Evolutionary conservation across 495 filamentous ascomycete species (phyloP).

Genomic region (Penicillium manginii): DNA sequence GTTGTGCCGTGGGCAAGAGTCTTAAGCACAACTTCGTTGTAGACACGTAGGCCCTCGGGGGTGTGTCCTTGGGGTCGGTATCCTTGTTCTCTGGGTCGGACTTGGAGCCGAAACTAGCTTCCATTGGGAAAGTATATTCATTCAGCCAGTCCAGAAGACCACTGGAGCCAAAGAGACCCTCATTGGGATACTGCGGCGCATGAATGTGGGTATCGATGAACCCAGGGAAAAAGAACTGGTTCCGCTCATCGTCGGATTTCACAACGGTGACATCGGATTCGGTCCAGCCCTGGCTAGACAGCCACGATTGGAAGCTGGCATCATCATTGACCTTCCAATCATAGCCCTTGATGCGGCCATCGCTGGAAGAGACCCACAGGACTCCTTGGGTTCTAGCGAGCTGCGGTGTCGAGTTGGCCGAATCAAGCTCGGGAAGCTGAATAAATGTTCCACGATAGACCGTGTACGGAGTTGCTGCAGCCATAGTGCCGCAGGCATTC

Average conservation of each 20-base stretch:
- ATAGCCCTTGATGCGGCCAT: constrained; percentile 61
- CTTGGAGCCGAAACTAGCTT: constrained; percentile 62
- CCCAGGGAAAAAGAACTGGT: constrained; percentile 87
- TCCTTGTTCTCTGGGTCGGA: constrained; percentile 17
- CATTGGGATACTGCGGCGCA: constrained; percentile 90
- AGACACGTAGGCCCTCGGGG: constrained; percentile 61
- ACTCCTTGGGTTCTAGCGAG: constrained; percentile 55
- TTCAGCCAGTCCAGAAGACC: constrained; percentile 91
- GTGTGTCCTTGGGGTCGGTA: constrained; percentile 23
- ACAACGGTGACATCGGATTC: constrained; percentile 28
- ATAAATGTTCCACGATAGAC: constrained; percentile 55
- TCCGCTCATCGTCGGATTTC: constrained; percentile 37
- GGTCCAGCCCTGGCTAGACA: constrained; percentile 51
- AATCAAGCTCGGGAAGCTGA: constrained; percentile 37
- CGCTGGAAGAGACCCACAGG: constrained; percentile 63
- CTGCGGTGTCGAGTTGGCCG: constrained; percentile 22
- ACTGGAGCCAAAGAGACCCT: constrained; percentile 85
- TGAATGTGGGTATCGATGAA: constrained; percentile 96
- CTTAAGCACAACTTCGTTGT: constrained; percentile 72
- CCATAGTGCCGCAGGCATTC: constrained; percentile 18
- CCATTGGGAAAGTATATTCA: constrained; percentile 94
- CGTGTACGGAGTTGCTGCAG: constrained; percentile 26
- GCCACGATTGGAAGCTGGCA: constrained; percentile 42
- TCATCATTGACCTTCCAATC: constrained; percentile 40
- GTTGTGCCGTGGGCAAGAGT: constrained; percentile 91